Percentiles rank a stretch among this genome's conserved stretches.
Conservation (phyloP, 345 rosid genomes). For the Combretum micranthum region DNA sequence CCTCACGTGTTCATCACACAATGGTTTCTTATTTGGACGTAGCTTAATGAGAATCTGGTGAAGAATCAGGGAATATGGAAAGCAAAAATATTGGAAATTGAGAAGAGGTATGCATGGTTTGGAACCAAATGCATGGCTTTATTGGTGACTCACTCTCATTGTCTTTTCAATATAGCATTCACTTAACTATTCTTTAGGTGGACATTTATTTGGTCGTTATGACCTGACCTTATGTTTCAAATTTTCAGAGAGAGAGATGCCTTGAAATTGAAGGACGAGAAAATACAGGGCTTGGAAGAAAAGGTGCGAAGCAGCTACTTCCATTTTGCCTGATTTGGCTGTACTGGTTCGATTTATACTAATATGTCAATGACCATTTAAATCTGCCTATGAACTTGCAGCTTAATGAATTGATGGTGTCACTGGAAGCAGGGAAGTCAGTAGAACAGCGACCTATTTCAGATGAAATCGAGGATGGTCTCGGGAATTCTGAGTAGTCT, state of each 20-base stretch:
- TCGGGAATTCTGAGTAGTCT: too few relatives aligned
- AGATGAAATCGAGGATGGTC: constrained; percentile 23
- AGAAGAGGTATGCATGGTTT: constrained; percentile 55
- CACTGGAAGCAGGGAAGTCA: constrained; percentile 46
- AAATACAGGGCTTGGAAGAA: constrained; percentile 49
- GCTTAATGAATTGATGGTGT: constrained; percentile 64
- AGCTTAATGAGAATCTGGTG: constrained; percentile 83
- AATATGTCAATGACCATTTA: not conserved
- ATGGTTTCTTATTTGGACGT: constrained; percentile 20
- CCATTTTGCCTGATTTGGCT: not conserved
- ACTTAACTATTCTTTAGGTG: not conserved
- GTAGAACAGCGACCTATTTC: constrained; percentile 23
- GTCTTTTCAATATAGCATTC: not conserved
- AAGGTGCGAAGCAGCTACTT: constrained; percentile 36
- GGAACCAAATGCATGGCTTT: not conserved
- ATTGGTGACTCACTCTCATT: not conserved
- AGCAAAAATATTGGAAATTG: constrained; percentile 53
- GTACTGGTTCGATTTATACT: not conserved
- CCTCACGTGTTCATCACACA: not conserved
- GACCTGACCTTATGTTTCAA: not conserved
- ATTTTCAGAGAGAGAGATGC: constrained; percentile 55
- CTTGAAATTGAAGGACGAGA: constrained; percentile 45
- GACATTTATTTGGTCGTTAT: not conserved
- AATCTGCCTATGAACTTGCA: constrained; percentile 19
- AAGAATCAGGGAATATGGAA: constrained; percentile 82